These are phyloP conservation scores for Chrysosporium queenslandicum DNA, from an alignment of 2,329 filamentous ascomycete species.

Conservation along the genomic window DNA sequence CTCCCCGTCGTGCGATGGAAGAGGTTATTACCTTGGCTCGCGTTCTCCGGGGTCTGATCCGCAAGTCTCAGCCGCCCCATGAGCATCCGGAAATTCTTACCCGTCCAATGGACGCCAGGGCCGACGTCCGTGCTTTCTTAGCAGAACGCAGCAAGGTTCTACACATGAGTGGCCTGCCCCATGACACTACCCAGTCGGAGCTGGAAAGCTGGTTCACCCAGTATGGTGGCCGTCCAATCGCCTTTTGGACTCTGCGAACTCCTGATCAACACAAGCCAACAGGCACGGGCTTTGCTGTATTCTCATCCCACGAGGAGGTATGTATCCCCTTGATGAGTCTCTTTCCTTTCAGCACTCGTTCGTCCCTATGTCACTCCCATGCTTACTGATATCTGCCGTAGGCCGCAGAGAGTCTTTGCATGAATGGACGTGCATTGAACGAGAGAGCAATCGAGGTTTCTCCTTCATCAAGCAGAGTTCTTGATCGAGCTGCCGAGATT, in stretches of 20 bases:
- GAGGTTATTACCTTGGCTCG: conserved; percentile 89
- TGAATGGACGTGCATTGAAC: conserved; percentile 96
- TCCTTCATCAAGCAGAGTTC: conserved; percentile 88
- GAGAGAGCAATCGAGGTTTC: conserved; percentile 99
- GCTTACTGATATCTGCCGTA: conserved; percentile 32
- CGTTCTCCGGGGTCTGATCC: conserved; percentile 82
- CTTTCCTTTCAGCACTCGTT: conserved; percentile 1
- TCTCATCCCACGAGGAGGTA: conserved; percentile 98
- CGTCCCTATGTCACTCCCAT: no score
- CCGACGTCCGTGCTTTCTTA: conserved; percentile 90
- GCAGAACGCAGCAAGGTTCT: conserved; percentile 95
- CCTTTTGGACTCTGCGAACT: conserved; percentile 96
- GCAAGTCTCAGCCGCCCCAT: conserved; percentile 87
- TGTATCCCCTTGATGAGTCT: conserved; percentile 28
- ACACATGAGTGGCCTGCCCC: conserved; percentile 92
- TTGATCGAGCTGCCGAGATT: conserved; percentile 91
- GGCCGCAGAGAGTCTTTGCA: conserved; percentile 96
- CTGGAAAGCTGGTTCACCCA: conserved; percentile 99
- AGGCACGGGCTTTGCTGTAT: conserved; percentile 93
- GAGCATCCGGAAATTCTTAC: conserved; percentile 93
- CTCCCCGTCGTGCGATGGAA: conserved; percentile 91
- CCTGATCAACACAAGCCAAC: conserved; percentile 99
- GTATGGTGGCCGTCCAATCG: conserved; percentile 93
- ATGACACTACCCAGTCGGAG: conserved; percentile 97
- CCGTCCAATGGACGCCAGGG: conserved; percentile 89